Percentiles rank a stretch among this genome's conserved stretches.
phyloP scores from a whole-genome alignment of 495 filamentous ascomycete genomes.

The Xylaria grammica region DNA sequence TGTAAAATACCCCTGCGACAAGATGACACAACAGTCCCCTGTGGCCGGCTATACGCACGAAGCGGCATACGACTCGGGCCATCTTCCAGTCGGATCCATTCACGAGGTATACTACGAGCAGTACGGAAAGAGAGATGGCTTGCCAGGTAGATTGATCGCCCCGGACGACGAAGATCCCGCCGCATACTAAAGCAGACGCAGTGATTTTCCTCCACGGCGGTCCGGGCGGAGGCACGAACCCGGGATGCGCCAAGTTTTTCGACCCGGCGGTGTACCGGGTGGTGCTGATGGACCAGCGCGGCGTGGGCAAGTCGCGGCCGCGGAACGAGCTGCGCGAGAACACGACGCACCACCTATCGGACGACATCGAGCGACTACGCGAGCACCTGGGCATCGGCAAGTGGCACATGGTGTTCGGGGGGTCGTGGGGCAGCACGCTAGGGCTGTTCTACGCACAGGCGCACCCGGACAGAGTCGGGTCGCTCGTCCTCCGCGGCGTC shows the following conservation, averaged over 20 bases:
- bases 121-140: slow-evolving; percentile 44
- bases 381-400: slow-evolving; percentile 46
- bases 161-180: not conserved
- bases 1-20: too few species aligned
- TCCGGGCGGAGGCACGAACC: slow-evolving; percentile 46
- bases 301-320: slow-evolving; percentile 49
- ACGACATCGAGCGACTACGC: slow-evolving; percentile 51
- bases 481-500: slow-evolving; percentile 43
- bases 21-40: not conserved
- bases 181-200: not conserved
- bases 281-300: slow-evolving; percentile 55
- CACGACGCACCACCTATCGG: slow-evolving; percentile 48
- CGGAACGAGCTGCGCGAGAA: slow-evolving; percentile 47
- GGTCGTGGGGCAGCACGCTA: slow-evolving; percentile 55
- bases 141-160: slow-evolving; percentile 29
- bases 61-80: slow-evolving; percentile 29
- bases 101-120: slow-evolving; percentile 52
- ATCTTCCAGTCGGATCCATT: slow-evolving; percentile 42
- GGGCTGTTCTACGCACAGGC: slow-evolving; percentile 49
- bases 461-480: slow-evolving; percentile 41
- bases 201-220: slow-evolving; percentile 52
- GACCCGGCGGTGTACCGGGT: slow-evolving; percentile 50
- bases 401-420: slow-evolving; percentile 55
- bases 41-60: slow-evolving; percentile 16
- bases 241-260: slow-evolving; percentile 48